Conservation (phyloP, 2,329 filamentous ascomycete genomes). For the Torrubiella hemipterigena region DNA sequence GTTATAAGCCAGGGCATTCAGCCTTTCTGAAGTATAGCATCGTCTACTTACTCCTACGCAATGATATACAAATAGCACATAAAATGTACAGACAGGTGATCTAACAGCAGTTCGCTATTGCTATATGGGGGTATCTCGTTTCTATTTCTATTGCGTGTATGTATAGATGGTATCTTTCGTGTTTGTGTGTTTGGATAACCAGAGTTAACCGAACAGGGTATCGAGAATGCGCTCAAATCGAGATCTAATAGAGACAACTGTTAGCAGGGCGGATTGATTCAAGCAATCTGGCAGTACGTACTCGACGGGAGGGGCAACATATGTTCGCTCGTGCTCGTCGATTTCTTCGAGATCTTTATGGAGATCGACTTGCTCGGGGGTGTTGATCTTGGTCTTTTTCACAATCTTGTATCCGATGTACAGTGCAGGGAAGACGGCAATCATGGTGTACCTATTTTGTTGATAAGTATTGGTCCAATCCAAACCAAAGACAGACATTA, state of each 20-base stretch:
- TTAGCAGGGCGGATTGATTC: background rate
- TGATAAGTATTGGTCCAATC: background rate
- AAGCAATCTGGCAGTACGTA: conserved; percentile 18
- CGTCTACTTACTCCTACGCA: too few relatives aligned
- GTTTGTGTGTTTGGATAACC: background rate
- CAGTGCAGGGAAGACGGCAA: conserved; percentile 56
- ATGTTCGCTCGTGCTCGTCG: conserved; percentile 55
- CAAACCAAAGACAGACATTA: background rate
- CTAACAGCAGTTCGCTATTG: too few relatives aligned
- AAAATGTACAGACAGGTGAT: too few relatives aligned
- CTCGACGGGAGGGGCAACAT: conserved; percentile 40
- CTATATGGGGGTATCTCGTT: too few relatives aligned
- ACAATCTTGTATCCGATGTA: conserved; percentile 62
- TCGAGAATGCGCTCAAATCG: conserved; percentile 12
- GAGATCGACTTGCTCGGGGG: conserved; percentile 50
- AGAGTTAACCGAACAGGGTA: conserved; percentile 8
- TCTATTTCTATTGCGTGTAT: conserved; percentile 1
- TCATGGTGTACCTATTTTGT: conserved; percentile 50
- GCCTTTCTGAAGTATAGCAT: conserved; percentile 2
- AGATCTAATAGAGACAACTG: background rate
- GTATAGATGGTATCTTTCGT: too few relatives aligned
- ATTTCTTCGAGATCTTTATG: conserved; percentile 50
- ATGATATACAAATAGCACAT: too few relatives aligned
- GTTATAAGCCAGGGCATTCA: conserved; percentile 11
- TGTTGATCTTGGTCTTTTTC: conserved; percentile 47